Evolutionary conservation across 805 yeast species (phyloP).

Genomic region (Lachancea kluyveri): DNA sequence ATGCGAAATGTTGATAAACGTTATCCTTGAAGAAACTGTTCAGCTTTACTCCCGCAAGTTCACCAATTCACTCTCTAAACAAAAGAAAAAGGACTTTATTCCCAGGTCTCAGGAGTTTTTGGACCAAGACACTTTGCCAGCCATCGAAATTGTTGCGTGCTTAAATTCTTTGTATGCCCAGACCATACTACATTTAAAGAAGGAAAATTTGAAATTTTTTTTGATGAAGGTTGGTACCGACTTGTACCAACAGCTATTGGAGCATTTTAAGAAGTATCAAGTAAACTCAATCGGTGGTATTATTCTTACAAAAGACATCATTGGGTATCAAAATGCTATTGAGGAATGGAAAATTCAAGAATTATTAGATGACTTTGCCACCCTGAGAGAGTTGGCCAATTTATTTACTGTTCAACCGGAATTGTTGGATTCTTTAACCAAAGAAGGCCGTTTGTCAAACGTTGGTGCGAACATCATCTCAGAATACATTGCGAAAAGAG

Average conservation of each 20-base stretch:
- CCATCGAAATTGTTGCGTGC: conserved; percentile 55
- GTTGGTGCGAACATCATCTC: conserved; percentile 57
- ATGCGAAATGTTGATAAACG: conserved; percentile 60
- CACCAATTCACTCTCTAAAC: conserved; percentile 48
- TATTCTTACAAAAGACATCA: conserved; percentile 74
- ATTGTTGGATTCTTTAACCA: conserved; percentile 66
- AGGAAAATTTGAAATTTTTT: conserved; percentile 45
- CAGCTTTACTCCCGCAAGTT: conserved; percentile 48
- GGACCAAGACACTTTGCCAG: conserved; percentile 65
- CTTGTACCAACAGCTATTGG: conserved; percentile 52
- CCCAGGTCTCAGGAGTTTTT: conserved; percentile 37
- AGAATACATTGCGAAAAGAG: conserved; percentile 60
- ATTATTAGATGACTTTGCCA: conserved; percentile 55
- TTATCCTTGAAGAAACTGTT: conserved; percentile 54
- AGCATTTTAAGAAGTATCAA: conserved; percentile 67
- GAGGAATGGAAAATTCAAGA: conserved; percentile 62
- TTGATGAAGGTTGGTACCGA: conserved; percentile 52
- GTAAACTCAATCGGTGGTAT: conserved; percentile 81
- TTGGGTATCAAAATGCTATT: conserved; percentile 62
- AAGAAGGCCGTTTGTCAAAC: conserved; percentile 70
- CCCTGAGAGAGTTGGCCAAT: conserved; percentile 76
- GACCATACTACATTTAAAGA: conserved; percentile 34
- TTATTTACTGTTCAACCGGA: conserved; percentile 81
- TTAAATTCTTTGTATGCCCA: conserved; percentile 31
- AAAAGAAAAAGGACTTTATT: conserved; percentile 67